These are phyloP conservation scores for Guadua angustifolia DNA, from an alignment of 176 grass and related monocot species.

Conservation along the genomic window DNA sequence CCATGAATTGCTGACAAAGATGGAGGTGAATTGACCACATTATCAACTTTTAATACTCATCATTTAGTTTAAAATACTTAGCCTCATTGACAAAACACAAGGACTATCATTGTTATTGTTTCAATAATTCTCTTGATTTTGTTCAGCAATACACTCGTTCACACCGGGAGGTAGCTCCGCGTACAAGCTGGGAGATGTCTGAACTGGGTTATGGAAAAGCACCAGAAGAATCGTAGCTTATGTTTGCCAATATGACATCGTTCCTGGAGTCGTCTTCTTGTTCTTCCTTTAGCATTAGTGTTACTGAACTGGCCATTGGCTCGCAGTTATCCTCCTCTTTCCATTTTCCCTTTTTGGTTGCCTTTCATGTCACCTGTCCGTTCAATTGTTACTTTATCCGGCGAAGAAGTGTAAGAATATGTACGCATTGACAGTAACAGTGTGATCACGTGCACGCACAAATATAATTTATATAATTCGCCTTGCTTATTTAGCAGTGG, in stretches of 20 bases:
- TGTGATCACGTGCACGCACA: conserved; percentile 4
- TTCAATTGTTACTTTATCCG: conserved; percentile 25
- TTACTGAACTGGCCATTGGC: conserved; percentile 22
- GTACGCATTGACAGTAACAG: conserved; percentile 30
- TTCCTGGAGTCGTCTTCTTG: conserved; percentile 13
- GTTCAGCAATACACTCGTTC: conserved; percentile 76
- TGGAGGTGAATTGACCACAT: conserved; percentile 70
- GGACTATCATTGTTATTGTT: not conserved
- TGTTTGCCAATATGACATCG: conserved; percentile 38
- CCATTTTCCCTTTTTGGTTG: not conserved
- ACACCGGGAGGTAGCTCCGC: conserved; percentile 74
- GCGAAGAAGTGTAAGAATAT: conserved; percentile 34
- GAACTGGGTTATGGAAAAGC: conserved; percentile 66
- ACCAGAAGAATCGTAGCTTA: conserved; percentile 40
- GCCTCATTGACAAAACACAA: conserved; percentile 23
- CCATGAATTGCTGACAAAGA: conserved; percentile 74
- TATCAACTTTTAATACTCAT: not conserved
- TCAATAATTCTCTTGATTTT: conserved; percentile 17
- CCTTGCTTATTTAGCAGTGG: not conserved
- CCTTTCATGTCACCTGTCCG: conserved; percentile 16
- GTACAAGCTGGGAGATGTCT: conserved; percentile 79
- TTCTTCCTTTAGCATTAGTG: conserved; percentile 31
- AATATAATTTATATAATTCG: not conserved
- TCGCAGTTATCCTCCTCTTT: conserved; percentile 34
- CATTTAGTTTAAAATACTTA: conserved; percentile 13